Evolutionary conservation across 306 rosid genomes (phyloP).

Genomic region (Dalbergia cochinchinensis): DNA sequence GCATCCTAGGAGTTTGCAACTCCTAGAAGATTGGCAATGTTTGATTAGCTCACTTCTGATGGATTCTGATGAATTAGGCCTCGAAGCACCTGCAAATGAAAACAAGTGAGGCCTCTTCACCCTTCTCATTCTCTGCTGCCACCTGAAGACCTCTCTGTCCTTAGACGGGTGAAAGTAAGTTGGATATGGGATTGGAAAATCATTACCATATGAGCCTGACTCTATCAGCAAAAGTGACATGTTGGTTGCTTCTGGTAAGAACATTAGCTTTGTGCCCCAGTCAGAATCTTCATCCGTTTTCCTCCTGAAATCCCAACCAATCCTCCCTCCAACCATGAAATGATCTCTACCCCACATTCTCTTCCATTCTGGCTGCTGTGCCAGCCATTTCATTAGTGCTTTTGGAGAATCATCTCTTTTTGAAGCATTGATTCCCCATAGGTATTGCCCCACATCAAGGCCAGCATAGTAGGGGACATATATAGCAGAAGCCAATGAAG

Average conservation of each 20-base stretch:
- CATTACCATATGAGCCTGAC: slow-evolving; percentile 52
- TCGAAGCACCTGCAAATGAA: slow-evolving; percentile 65
- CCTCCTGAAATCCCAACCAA: slow-evolving; percentile 64
- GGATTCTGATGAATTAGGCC: slow-evolving; percentile 33
- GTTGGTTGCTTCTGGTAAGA: slow-evolving; percentile 61
- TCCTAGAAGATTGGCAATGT: slow-evolving; percentile 48
- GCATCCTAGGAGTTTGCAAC: slow-evolving; percentile 54
- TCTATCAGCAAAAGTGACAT: slow-evolving; percentile 61
- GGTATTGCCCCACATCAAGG: slow-evolving; percentile 60
- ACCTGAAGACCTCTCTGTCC: slow-evolving; percentile 44
- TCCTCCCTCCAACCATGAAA: slow-evolving; percentile 67
- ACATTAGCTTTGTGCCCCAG: slow-evolving; percentile 71
- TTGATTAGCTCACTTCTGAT: slow-evolving; percentile 50
- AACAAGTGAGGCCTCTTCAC: slow-evolving; percentile 56
- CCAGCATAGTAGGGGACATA: slow-evolving; percentile 71
- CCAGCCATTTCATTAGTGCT: slow-evolving; percentile 55
- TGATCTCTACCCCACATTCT: slow-evolving; percentile 70
- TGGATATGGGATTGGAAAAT: slow-evolving; percentile 68
- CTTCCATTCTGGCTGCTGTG: slow-evolving; percentile 56
- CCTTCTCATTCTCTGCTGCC: slow-evolving; percentile 58
- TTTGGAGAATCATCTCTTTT: slow-evolving; percentile 59
- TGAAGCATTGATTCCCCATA: slow-evolving; percentile 55
- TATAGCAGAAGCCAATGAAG: slow-evolving; percentile 65
- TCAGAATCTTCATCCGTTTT: slow-evolving; percentile 42
- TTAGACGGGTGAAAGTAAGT: slow-evolving; percentile 63